phyloP scores from a whole-genome alignment of 345 rosid species.

The Salix brachista region DNA sequence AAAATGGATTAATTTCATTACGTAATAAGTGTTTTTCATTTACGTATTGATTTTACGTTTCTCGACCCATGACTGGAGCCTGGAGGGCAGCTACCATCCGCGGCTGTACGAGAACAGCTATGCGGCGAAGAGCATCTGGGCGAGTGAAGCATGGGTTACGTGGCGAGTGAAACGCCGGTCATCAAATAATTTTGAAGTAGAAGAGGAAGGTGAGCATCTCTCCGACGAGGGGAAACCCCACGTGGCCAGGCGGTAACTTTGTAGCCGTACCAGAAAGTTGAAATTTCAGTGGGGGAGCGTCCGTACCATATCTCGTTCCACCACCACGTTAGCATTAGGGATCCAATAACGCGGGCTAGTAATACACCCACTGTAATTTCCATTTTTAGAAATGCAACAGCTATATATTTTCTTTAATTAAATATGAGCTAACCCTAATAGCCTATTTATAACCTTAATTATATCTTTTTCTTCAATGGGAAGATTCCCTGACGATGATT shows the following conservation, averaged over 20 bases:
- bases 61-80: constrained; percentile 31
- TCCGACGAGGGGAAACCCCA: constrained; percentile 38
- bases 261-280: constrained; percentile 7
- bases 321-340: constrained; percentile 28
- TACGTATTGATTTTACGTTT: constrained; percentile 22
- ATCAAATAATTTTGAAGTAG: constrained; percentile 6
- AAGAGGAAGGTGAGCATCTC: constrained; percentile 34
- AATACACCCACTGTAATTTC: too few relatives aligned
- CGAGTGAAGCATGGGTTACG: constrained; percentile 21
- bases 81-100: constrained; percentile 26
- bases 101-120: constrained; percentile 30
- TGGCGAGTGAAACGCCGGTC: background rate
- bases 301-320: constrained; percentile 45
- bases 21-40: too few relatives aligned
- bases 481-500: too few relatives aligned
- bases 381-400: too few relatives aligned
- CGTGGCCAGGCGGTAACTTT: constrained; percentile 32
- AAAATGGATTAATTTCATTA: constrained; percentile 5
- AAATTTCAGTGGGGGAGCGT: constrained; percentile 14
- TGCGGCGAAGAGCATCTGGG: constrained; percentile 29
- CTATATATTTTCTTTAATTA: too few relatives aligned
- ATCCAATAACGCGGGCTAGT: constrained; percentile 4
- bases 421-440: too few relatives aligned
- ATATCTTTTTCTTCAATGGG: too few relatives aligned
- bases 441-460: too few relatives aligned